Conservation (phyloP, 164 flowering plant genomes). For the Piper betle region DNA sequence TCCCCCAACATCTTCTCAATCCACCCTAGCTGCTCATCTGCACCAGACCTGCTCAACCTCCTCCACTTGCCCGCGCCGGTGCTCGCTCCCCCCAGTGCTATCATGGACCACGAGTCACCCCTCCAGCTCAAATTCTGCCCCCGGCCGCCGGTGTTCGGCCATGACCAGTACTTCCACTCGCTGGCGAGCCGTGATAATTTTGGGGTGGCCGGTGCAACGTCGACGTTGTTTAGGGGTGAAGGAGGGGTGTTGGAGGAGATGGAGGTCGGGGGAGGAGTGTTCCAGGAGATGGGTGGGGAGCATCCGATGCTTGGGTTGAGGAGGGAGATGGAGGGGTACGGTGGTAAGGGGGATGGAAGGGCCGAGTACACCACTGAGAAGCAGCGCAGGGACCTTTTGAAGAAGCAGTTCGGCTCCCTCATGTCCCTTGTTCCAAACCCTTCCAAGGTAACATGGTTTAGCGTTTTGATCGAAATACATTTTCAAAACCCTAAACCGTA, state of each 20-base stretch:
- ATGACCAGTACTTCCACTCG: slow-evolving; percentile 50
- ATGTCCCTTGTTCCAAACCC: slow-evolving; percentile 58
- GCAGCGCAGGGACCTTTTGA: slow-evolving; percentile 64
- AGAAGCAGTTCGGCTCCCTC: slow-evolving; percentile 41
- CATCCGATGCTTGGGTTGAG: slow-evolving; percentile 53
- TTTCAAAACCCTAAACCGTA: too few relatives aligned
- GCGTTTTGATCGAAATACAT: too few relatives aligned
- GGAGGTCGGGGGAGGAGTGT: slow-evolving; percentile 22
- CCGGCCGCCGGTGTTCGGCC: slow-evolving; percentile 60
- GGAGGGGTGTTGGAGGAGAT: slow-evolving; percentile 36
- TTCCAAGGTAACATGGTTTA: slow-evolving; percentile 43
- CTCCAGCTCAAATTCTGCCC: slow-evolving; percentile 61
- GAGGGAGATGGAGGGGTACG: slow-evolving; percentile 19
- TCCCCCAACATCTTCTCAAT: slow-evolving; percentile 13
- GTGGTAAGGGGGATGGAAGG: slow-evolving; percentile 20
- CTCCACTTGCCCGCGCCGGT: slow-evolving; percentile 42
- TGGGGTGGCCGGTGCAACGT: slow-evolving; percentile 13
- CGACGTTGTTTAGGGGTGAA: slow-evolving; percentile 42
- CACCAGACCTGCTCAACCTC: slow-evolving; percentile 50
- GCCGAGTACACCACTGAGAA: slow-evolving; percentile 59
- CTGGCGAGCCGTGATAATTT: slow-evolving; percentile 40
- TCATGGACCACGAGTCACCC: slow-evolving; percentile 45
- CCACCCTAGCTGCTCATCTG: slow-evolving; percentile 8
- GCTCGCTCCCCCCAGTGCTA: slow-evolving; percentile 18
- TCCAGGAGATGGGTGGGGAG: slow-evolving; percentile 33